Base-by-base conservation (phyloP, 176 grass and related monocot species). In the Eragrostis nindensis region DNA sequence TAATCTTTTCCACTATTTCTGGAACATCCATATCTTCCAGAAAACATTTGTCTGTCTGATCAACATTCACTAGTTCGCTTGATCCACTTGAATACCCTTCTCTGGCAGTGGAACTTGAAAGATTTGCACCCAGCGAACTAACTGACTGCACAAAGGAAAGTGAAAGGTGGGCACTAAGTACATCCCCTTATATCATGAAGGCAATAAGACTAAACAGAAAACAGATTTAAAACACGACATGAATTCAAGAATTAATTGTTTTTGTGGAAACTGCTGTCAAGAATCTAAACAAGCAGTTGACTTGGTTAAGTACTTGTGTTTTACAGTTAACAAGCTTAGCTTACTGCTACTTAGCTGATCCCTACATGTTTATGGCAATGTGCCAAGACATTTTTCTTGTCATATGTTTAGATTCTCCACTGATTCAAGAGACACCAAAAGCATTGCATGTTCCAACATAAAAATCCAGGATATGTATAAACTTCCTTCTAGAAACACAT, bases 21-120 rank as follows among this genome's bases (percentile, higher is more conserved):
- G 95, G 92, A 75, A 98, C 86, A 87, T 98, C 92, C 90, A 98
- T 93, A 71, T 89, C 92, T 87, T 98, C 92, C 32, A 87, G 47
- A 18, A 27, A 80, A 74, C 56, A 82, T 71, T 16, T 30, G 45
- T 64, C 47, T 68, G 53, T 82, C 45, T 85, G 68, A 85, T 87
- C 80, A 72, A 59, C 66, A 60, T 86, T 59, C 49, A 66, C 66
- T 83, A 84, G 73, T 79, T 82, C 66, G 24, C 42, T 59, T 75
- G 75, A 69, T 77, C 83, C 74, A 79, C 66, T 81, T 74, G 83
- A 87, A 91, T 62, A 57, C 62, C 44, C 60, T 52, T 74, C 65
- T 74, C 68, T 84, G 76, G 77, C 42, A 72, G 69, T 71, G 85
- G 75, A 74, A 68, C 45, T 39, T 78, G 86, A 91, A 91, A 98